Evolutionary conservation across 495 filamentous ascomycete species (phyloP).

Genomic region (Podospora bellae-mahoneyi): DNA sequence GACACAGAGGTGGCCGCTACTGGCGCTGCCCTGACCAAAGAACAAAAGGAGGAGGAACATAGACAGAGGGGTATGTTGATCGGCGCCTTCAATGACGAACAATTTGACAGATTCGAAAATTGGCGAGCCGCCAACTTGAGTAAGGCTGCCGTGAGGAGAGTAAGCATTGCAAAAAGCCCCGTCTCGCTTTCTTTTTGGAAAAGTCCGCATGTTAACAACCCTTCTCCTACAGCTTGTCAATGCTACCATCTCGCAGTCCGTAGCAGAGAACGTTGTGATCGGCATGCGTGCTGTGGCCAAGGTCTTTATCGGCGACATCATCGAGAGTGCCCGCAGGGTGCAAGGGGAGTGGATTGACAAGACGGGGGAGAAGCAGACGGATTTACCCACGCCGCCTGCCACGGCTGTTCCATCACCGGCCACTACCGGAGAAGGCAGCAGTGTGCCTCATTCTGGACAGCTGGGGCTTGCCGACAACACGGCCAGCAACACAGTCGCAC

Average conservation of each 20-base stretch:
- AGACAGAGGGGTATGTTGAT: conserved; percentile 59
- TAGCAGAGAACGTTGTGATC: conserved; percentile 70
- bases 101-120: conserved; percentile 68
- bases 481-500: conserved; percentile 23
- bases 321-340: conserved; percentile 74
- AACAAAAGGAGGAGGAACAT: conserved; percentile 68
- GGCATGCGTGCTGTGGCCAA: conserved; percentile 80
- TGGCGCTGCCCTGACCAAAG: conserved; percentile 58
- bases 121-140: conserved; percentile 68
- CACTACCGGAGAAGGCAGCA: neutral
- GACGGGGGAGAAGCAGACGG: conserved; percentile 47
- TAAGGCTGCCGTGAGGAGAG: conserved; percentile 37
- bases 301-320: conserved; percentile 76
- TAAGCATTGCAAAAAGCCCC: conserved; percentile 26
- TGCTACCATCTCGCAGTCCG: conserved; percentile 83
- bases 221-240: conserved; percentile 61
- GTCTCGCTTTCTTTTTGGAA: neutral
- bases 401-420: conserved; percentile 17
- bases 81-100: conserved; percentile 61
- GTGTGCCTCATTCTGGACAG: neutral
- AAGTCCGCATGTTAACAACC: conserved; percentile 23
- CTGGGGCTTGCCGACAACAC: conserved; percentile 1
- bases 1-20: conserved; percentile 65
- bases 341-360: conserved; percentile 72
- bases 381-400: conserved; percentile 35